Percentiles rank a stretch among this genome's conserved stretches.
Conservation (phyloP, 495 filamentous ascomycete genomes). For the Xylaria venustula region DNA sequence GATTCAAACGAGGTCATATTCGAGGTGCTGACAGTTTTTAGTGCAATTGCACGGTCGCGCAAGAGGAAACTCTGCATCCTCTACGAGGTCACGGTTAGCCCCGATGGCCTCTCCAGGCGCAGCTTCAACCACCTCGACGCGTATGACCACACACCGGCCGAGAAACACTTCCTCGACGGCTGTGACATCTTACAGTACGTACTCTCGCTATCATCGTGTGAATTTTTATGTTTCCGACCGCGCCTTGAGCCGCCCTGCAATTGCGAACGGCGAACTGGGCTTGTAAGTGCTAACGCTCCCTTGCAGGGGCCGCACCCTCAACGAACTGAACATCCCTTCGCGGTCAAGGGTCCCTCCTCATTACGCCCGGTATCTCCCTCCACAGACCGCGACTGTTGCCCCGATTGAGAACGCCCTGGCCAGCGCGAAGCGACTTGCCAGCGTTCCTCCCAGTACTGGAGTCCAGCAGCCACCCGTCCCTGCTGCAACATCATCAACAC, state of each 20-base stretch:
- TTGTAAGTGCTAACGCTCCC: slow-evolving; percentile 19
- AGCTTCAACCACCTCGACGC: slow-evolving; percentile 46
- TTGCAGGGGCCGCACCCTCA: slow-evolving; percentile 66
- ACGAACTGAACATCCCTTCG: slow-evolving; percentile 67
- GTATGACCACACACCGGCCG: slow-evolving; percentile 48
- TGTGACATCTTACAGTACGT: slow-evolving; percentile 78
- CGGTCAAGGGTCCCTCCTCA: slow-evolving; percentile 43
- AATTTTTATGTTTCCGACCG: slow-evolving; percentile 16
- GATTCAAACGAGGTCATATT: slow-evolving; percentile 43
- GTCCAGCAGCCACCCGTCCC: neutral
- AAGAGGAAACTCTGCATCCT: slow-evolving; percentile 83
- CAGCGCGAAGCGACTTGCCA: neutral
- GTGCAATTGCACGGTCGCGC: slow-evolving; percentile 72
- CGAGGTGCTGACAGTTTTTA: slow-evolving; percentile 44
- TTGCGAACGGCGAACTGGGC: slow-evolving; percentile 14
- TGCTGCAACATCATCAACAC: slow-evolving; percentile 5
- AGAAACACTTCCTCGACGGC: slow-evolving; percentile 67
- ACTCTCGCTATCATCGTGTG: slow-evolving; percentile 3
- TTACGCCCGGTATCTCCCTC: slow-evolving; percentile 17
- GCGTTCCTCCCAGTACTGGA: neutral
- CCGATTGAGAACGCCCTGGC: slow-evolving; percentile 15
- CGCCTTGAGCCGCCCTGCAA: slow-evolving; percentile 20
- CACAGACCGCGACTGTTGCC: slow-evolving; percentile 7
- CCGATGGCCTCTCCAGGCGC: slow-evolving; percentile 42
- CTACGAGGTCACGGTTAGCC: slow-evolving; percentile 58